Evolutionary conservation across 495 filamentous ascomycete genomes (phyloP), one percentile per base, ranked within the genome.

Genomic region (Daldinia caldariorum): DNA sequence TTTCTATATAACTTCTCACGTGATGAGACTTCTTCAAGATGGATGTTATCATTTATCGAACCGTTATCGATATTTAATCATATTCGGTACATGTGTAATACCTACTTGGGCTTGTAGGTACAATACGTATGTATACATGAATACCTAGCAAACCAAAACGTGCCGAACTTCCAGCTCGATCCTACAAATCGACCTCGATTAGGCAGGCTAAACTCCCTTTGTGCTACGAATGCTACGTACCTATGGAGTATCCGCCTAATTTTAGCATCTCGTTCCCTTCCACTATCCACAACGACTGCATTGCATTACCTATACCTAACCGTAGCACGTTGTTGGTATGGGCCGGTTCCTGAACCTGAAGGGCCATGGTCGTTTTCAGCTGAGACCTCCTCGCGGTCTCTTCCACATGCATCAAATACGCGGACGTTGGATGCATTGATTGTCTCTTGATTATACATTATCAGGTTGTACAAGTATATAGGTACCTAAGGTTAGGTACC

Each of bases 101-200:
- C 26, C 26, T 26, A 26, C 26, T 3, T 3, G 26, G 26, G 26
- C 26, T 26, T 26, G 34, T 37, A n/a, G n/a, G n/a, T n/a, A n/a
- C n/a, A n/a, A n/a, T n/a, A 37, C 34, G 2, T 37, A 18, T 14
- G 13, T 45, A n/a, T 45, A 14, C 41, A 18, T 14, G 13, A 29
- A 50, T 50, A 56, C 26, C 35, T 56, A 58, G 49, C 16, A 47
- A 45, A 29, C 18, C 54, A 43, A 35, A 18, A 54, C 47, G 62
- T 71, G 68, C 68, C 68, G 68, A 66, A 71, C 53, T 62, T 62
- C 68, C 67, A 56, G 32, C 51, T 71, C 41, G 38, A 37, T 61
- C 20, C 31, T 43, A 6, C 4, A 38, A 61, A 58, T 43, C 67
- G 29, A 35, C 34, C 69, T 71, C 55, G 26, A 71, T 67, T 71